A percentile compares a stretch with the other conserved stretches of the same genome.
Evolutionary conservation across 305 asterid species (phyloP).

Genomic region (Solanum hybrid): DNA sequence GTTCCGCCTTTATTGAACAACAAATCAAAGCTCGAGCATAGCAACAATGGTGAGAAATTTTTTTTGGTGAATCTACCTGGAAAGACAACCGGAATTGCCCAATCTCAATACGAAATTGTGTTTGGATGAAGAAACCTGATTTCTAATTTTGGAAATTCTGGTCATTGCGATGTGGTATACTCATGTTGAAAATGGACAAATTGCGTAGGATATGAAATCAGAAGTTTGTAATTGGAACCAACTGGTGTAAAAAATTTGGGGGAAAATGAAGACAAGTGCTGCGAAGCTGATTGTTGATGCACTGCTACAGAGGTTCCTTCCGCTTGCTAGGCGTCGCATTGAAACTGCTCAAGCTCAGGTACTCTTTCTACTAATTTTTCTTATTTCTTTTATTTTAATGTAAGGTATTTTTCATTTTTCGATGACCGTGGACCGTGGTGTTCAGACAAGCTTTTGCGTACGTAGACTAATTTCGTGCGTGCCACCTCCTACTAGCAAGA

Average conservation of each 20-base stretch:
- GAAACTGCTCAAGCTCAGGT: conserved; percentile 99
- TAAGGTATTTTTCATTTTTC: neutral
- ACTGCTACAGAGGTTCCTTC: conserved; percentile 92
- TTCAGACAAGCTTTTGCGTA: neutral
- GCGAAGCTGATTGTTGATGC: conserved; percentile 97
- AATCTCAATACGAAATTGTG: neutral
- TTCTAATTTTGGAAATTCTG: neutral
- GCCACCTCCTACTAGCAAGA: no score
- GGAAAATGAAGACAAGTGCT: conserved; percentile 83
- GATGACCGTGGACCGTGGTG: neutral
- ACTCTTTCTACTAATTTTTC: neutral
- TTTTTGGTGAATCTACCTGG: neutral
- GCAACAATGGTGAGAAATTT: neutral
- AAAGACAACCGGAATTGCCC: neutral
- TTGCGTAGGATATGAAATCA: neutral
- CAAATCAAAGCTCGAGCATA: neutral
- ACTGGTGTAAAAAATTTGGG: conserved; percentile 4
- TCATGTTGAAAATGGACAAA: neutral
- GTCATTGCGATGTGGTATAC: neutral
- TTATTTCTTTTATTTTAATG: neutral
- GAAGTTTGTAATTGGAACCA: conserved; percentile 24
- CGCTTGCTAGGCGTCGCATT: conserved; percentile 94
- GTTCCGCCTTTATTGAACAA: neutral
- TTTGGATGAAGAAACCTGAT: neutral
- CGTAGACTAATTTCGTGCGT: neutral